Base-by-base conservation (phyloP, 805 yeast species). In the Lipomyces yamadae region DNA sequence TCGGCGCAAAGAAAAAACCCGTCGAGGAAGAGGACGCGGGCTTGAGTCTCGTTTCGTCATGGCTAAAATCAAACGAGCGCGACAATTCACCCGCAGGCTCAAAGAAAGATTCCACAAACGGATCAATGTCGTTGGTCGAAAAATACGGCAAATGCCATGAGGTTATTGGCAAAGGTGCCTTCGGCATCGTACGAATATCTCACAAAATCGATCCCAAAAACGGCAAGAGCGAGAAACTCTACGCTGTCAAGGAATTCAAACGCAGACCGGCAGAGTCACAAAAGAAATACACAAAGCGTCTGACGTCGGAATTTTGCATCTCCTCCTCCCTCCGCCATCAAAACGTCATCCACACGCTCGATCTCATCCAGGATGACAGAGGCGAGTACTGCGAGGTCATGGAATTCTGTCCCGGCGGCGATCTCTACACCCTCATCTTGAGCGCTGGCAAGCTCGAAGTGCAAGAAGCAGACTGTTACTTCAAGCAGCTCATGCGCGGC, bases 121-220 rank as follows among this genome's bases (percentile, higher is more conserved):
- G 65, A 73, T 74, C 80, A 45, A 74, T 86, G 58, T 86, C 93
- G 8, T 89, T 94, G 76, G 89, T 87, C 7, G 93, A 92, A 72
- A 90, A 93, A 76, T 94, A 94, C 77, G 99, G 99, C 55, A 84
- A 90, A 61, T 94, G 98, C 77, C 97, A 92, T 78, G 98, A 94
- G 76, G 91, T 93, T 58, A 85, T 95, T 70, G 99, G 99, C 33
- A 85, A 90, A 61, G 98, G 70, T 33, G 88, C 97, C 0, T 94
- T 90, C 80, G 99, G 99, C 24, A 91, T 92, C 57, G 98, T 94
- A 29, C 83, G 97, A 68, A 86, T 95, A 4, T 85, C 96, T 5
- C 98, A 93, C 80, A 84, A 83, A 72, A 73, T 76, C 5, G 82
- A 82, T 64, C 79, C 83, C 2, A 70, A 72, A 29, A 79, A 81